Evolutionary conservation across 768 basidiomycete species (phyloP), one percentile per base, ranked within the genome.

Genomic region (Calocybe gangraenosa): DNA sequence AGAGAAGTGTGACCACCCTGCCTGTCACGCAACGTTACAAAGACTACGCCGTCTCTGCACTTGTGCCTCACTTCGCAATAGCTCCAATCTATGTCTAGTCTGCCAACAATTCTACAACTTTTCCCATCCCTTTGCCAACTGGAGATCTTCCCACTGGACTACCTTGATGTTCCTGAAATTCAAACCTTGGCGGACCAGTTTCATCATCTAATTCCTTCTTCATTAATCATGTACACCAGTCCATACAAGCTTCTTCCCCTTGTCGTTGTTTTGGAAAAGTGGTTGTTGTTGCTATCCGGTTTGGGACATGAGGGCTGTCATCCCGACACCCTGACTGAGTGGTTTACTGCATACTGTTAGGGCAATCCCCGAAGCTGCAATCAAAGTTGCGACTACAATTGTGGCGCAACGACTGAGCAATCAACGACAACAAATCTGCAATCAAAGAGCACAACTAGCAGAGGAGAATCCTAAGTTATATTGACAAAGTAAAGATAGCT

Each of bases 71-170:
- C n/a, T n/a, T n/a, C n/a, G n/a, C n/a, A n/a, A n/a, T n/a, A n/a
- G n/a, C n/a, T n/a, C n/a, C n/a, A n/a, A n/a, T 2, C 42, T 18
- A 2, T 42, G 9, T 34, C 10, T 2, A 19, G 7, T 21, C 13
- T 47, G 2, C 19, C 37, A 23, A 21, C 17, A 1, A 31, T 46
- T n/a, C 20, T 46, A 15, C 37, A 46, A 15, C 8, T 7, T 19
- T 32, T 37, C 19, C 34, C 40, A 5, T 47, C 40, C 19, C 22
- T 47, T 21, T 20, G 19, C 9, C 40, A 19, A 8, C 46, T 47
- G 15, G 5, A 17, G 10, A 32, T 32, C 8, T 2, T 2, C 20
- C 35, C 20, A 15, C 15, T 5, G 6, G n/a, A 8, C 14, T n/a
- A 15, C 7, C n/a, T 14, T 2, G 39, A 31, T 14, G 14, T 14